Conservation (phyloP, 2,329 filamentous ascomycete genomes). For the Colletotrichum echinochloae region DNA sequence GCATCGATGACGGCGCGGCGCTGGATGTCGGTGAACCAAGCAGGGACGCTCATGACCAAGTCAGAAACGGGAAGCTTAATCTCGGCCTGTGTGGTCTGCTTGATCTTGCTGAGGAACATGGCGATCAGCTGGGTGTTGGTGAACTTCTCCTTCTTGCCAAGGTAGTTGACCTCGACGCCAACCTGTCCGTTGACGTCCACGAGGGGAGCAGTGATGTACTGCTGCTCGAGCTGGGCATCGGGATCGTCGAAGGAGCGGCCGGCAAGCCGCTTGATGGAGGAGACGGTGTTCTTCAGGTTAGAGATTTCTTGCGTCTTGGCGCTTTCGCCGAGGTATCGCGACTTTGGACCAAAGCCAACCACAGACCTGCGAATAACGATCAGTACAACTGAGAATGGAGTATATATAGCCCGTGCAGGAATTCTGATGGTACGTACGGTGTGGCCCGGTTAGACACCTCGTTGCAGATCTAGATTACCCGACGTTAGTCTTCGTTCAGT, state of each 20-base stretch:
- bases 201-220: slow-evolving; percentile 87
- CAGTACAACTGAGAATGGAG: slow-evolving; percentile 39
- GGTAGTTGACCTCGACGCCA: slow-evolving; percentile 91
- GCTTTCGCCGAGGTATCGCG: slow-evolving; percentile 91
- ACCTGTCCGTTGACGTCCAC: slow-evolving; percentile 94
- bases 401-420: slow-evolving; percentile 24
- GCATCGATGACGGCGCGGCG: slow-evolving; percentile 90
- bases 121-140: slow-evolving; percentile 92
- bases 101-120: slow-evolving; percentile 97
- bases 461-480: slow-evolving; percentile 84
- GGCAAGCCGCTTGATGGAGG: slow-evolving; percentile 90
- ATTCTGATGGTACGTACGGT: slow-evolving; percentile 76
- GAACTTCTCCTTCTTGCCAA: slow-evolving; percentile 96
- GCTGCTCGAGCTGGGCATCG: slow-evolving; percentile 92
- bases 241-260: slow-evolving; percentile 90
- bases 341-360: slow-evolving; percentile 94
- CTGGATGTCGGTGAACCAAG: slow-evolving; percentile 97
- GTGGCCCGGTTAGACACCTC: slow-evolving; percentile 98
- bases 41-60: slow-evolving; percentile 91
- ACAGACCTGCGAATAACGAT: slow-evolving; percentile 73
- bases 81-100: slow-evolving; percentile 86
- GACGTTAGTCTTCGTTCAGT: slow-evolving; percentile 35
- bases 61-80: slow-evolving; percentile 92
- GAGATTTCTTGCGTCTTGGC: slow-evolving; percentile 99
- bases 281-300: slow-evolving; percentile 99